Evolutionary conservation across 1,284 basidiomycete species (phyloP), one percentile per base, ranked within the genome.

Genomic region (Apiotrichum sp.): DNA sequence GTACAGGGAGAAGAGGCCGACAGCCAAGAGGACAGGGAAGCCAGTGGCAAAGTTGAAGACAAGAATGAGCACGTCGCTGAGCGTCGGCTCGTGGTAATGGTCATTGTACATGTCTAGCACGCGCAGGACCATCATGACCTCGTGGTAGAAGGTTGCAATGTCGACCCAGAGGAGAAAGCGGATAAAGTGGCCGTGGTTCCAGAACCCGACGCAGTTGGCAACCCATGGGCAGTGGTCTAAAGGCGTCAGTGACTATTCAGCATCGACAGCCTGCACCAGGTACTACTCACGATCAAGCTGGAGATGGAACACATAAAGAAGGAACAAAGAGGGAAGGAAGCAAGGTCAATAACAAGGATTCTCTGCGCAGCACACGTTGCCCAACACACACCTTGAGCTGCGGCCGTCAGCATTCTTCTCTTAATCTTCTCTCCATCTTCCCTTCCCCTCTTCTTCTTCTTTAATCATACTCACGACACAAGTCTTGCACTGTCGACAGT

Each of bases 131-230:
- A 96, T 77, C 86, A 96, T 91, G 33, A 75, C 73, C 38, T 91
- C 69, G 68, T 96, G 91, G 67, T 90, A 93, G 2, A 82, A 65
- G 4, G 73, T 75, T 22, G 69, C 84, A n/a, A 93, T 43, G 69
- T 95, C 89, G 54, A 98, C 93, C 65, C 82, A 93, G 74, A 93
- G 86, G 2, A 97, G 82, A 77, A 97, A 97, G 22, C 93, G 87
- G 54, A 96, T 78, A 71, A 98, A 98, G 76, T 93, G 84, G 1
- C 86, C 87, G 61, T 93, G 86, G 73, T 95, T 97, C 76, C 81
- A 83, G 73, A 90, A 86, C 0, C 92, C 93, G 62, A 96, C 86
- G 69, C 73, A 72, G 53, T 73, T 71, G 29, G 67, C 70, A 35
- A 74, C 69, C 72, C 72, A 77, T n/a, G 70, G 69, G 60, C 92